These are phyloP conservation scores for Stachybotrys elegans DNA, from an alignment of 2,329 filamentous ascomycete genomes.

Conservation along the genomic window DNA sequence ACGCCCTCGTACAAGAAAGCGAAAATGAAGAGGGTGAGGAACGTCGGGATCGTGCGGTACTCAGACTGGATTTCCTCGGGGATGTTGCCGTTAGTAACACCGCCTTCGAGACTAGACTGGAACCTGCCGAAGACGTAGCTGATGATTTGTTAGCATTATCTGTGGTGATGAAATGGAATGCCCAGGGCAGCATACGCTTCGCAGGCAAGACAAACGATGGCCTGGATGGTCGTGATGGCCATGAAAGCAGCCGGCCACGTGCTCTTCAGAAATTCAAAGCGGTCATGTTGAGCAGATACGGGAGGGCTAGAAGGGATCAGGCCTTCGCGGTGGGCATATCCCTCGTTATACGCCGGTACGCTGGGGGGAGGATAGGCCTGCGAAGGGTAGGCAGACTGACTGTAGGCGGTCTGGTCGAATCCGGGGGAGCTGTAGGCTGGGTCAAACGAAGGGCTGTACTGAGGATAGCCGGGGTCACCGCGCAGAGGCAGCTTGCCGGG, in stretches of 20 bases:
- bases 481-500: slow-evolving; percentile 35
- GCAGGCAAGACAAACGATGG: slow-evolving; percentile 72
- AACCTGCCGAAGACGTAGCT: slow-evolving; percentile 91
- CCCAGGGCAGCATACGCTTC: slow-evolving; percentile 64
- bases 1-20: slow-evolving; percentile 90
- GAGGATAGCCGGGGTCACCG: slow-evolving; percentile 31
- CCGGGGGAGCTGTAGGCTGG: slow-evolving; percentile 14
- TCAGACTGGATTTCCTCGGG: slow-evolving; percentile 38
- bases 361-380: slow-evolving; percentile 22
- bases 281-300: slow-evolving; percentile 23
- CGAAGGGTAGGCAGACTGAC: slow-evolving; percentile 17
- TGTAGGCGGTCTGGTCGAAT: slow-evolving; percentile 19
- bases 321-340: slow-evolving; percentile 32
- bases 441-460: slow-evolving; percentile 26
- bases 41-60: slow-evolving; percentile 79
- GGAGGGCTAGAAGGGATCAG: slow-evolving; percentile 26
- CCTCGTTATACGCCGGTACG: slow-evolving; percentile 24
- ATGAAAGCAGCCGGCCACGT: slow-evolving; percentile 89
- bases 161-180: neutral
- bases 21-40: slow-evolving; percentile 94
- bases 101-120: slow-evolving; percentile 53
- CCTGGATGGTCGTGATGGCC: slow-evolving; percentile 67
- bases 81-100: slow-evolving; percentile 26
- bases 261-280: slow-evolving; percentile 71
- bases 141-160: slow-evolving; percentile 14